Base-by-base conservation (phyloP, 768 basidiomycete genomes). In the Leccinum fibrillosum region DNA sequence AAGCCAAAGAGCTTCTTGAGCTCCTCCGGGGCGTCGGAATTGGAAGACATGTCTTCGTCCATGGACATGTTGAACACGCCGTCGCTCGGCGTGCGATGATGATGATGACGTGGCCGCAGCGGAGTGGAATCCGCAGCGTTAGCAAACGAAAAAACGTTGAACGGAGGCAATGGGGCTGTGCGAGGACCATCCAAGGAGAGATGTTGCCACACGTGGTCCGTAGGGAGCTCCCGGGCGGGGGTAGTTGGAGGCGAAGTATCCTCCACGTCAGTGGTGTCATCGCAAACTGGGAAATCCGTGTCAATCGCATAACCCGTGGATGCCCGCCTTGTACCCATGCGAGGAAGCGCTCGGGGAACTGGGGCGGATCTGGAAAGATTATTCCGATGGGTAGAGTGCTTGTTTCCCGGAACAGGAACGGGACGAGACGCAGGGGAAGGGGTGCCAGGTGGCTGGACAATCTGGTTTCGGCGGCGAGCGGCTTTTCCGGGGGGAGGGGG, bases 21-120 rank as follows among this genome's bases (percentile, higher is more conserved):
- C 59, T 75, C 75, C 62, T 77, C 75, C 19, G 76, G 72, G 10
- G 73, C 59, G 39, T 78, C 75, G 50, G 73, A 79, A 55, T 74
- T 72, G 9, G 80, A 78, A 15, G 75, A 70, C 30, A 73, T 65
- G 60, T 84, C 86, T 67, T 89, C 88, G 61, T 90, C 88, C 49
- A 86, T 85, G 52, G 85, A 86, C 82, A 90, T 84, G 68, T 77
- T 71, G 71, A 90, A 90, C n/a, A 90, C 76, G 37, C 86, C 85
- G 51, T 90, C 89, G 67, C 86, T 89, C 8, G 89, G 88, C 6
- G 80, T 76, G 55, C 88, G 82, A 44, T 71, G 75, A 66, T 89
- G 87, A 52, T 77, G 65, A 54, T 74, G 75, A 45, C 77, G 75
- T 54, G 66, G 13, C 5, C 62, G 66, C 1, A 76, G 72, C 2